phyloP scores from a whole-genome alignment of 306 rosid genomes.

The Alnus glutinosa region DNA sequence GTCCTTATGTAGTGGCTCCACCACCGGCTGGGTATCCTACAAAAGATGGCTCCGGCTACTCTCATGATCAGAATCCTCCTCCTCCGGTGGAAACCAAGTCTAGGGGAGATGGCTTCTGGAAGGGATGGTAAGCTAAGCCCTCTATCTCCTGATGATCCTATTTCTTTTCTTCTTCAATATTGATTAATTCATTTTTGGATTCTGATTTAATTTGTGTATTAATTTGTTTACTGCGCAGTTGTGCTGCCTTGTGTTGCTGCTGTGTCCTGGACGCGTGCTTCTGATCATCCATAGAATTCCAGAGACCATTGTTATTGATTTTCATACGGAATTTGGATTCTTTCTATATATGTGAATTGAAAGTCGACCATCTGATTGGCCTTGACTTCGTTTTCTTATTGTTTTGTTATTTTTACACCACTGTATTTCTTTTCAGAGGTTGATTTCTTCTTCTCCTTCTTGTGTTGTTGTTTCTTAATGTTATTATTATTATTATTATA shows the following conservation, averaged over 20 bases:
- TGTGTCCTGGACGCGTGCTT: conserved; percentile 76
- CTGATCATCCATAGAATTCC: conserved; percentile 21
- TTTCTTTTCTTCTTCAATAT: not conserved
- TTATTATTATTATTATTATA: too few species aligned
- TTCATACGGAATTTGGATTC: too few species aligned
- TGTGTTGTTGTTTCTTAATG: too few species aligned
- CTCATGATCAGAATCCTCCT: conserved; percentile 36
- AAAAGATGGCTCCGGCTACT: conserved; percentile 34
- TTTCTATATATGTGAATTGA: too few species aligned
- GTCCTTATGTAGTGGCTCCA: conserved; percentile 33
- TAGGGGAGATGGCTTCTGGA: conserved; percentile 86
- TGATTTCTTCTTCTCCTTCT: too few species aligned
- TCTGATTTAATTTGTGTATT: too few species aligned
- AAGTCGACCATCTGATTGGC: too few species aligned
- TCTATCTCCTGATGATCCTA: not conserved
- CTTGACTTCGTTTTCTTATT: too few species aligned
- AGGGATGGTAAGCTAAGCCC: conserved; percentile 67
- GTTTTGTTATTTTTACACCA: too few species aligned
- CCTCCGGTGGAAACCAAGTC: conserved; percentile 49
- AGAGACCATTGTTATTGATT: too few species aligned
- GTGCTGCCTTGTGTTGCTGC: conserved; percentile 80
- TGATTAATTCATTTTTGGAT: not conserved
- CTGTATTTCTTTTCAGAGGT: too few species aligned
- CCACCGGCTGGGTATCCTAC: conserved; percentile 80
- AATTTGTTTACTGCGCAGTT: conserved; percentile 38